Conservation (phyloP, 2,329 filamentous ascomycete species). For the Venturia aucupariae region DNA sequence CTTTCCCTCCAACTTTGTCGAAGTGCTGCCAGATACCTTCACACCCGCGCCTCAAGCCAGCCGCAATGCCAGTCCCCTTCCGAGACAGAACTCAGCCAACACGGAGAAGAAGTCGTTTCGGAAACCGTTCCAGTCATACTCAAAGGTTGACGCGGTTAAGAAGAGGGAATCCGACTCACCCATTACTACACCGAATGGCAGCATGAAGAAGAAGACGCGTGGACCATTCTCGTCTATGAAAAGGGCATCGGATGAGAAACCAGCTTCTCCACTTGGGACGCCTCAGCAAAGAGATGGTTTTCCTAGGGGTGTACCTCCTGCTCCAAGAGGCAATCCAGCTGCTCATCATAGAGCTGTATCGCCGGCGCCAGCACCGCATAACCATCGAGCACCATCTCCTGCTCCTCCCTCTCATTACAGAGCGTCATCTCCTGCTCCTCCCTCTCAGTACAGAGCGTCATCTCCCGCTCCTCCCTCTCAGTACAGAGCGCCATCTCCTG, state of each 20-base stretch:
- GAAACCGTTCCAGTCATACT: conserved; percentile 58
- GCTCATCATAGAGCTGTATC: conserved; percentile 21
- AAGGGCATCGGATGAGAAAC: conserved; percentile 13
- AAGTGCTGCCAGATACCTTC: conserved; percentile 77
- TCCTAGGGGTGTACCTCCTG: conserved; percentile 31
- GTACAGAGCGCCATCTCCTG: conserved; percentile 22
- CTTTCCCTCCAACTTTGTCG: conserved; percentile 96
- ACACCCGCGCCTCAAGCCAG: conserved; percentile 55
- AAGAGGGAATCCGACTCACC: conserved; percentile 27
- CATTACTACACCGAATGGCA: conserved; percentile 21
- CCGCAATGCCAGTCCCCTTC: conserved; percentile 44
- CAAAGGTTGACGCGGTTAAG: conserved; percentile 31
- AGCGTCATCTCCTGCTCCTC: conserved; percentile 14
- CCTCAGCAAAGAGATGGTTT: conserved; percentile 15
- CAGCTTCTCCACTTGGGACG: conserved; percentile 2
- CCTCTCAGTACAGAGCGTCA: conserved; percentile 18
- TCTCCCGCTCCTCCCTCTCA: conserved; percentile 25
- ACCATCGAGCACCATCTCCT: conserved; percentile 18
- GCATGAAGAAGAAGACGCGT: conserved; percentile 26
- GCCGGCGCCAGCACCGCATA: conserved; percentile 26
- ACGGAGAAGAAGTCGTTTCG: conserved; percentile 47
- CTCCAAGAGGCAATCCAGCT: conserved; percentile 21
- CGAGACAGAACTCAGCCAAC: conserved; percentile 17
- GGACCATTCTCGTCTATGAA: conserved; percentile 41
- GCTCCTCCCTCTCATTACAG: conserved; percentile 28